phyloP scores from a whole-genome alignment of 768 basidiomycete genomes.

The Russula sp. region DNA sequence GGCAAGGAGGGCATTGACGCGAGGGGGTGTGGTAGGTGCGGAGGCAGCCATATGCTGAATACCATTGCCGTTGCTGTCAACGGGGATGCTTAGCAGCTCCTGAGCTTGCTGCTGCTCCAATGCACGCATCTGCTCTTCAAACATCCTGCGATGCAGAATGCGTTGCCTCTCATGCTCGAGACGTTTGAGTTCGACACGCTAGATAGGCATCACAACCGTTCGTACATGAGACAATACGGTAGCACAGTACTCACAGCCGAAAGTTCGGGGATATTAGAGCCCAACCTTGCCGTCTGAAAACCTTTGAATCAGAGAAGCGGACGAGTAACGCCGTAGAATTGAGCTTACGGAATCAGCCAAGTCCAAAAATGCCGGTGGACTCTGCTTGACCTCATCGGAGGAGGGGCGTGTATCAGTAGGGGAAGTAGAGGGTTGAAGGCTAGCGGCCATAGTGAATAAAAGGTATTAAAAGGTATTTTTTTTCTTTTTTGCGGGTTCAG shows the following conservation, averaged over 20 bases:
- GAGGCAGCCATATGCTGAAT: slow-evolving; percentile 81
- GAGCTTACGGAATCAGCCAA: slow-evolving; percentile 84
- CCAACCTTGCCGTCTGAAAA: slow-evolving; percentile 71
- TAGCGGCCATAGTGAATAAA: slow-evolving; percentile 62
- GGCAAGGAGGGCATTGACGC: slow-evolving; percentile 67
- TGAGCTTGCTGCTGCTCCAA: slow-evolving; percentile 90
- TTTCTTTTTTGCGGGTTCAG: slow-evolving; percentile 47
- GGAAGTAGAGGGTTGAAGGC: slow-evolving; percentile 66
- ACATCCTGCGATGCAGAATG: slow-evolving; percentile 77
- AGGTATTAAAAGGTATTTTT: slow-evolving; percentile 36
- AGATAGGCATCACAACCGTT: slow-evolving; percentile 18
- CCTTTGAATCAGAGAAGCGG: slow-evolving; percentile 20
- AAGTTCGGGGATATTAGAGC: slow-evolving; percentile 83
- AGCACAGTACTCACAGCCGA: slow-evolving; percentile 60
- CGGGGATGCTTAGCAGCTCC: slow-evolving; percentile 74
- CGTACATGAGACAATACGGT: slow-evolving; percentile 14
- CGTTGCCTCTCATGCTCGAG: slow-evolving; percentile 90
- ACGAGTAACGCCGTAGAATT: slow-evolving; percentile 22
- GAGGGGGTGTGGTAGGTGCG: slow-evolving; percentile 84
- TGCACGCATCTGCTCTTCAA: slow-evolving; percentile 95
- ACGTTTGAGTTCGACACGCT: slow-evolving; percentile 90
- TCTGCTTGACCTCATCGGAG: slow-evolving; percentile 74
- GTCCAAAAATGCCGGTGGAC: slow-evolving; percentile 89
- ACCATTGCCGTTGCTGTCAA: slow-evolving; percentile 49
- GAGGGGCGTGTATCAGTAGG: slow-evolving; percentile 68